phyloP scores from a whole-genome alignment of 73 alveolate species.

The Stentor roeselii region DNA sequence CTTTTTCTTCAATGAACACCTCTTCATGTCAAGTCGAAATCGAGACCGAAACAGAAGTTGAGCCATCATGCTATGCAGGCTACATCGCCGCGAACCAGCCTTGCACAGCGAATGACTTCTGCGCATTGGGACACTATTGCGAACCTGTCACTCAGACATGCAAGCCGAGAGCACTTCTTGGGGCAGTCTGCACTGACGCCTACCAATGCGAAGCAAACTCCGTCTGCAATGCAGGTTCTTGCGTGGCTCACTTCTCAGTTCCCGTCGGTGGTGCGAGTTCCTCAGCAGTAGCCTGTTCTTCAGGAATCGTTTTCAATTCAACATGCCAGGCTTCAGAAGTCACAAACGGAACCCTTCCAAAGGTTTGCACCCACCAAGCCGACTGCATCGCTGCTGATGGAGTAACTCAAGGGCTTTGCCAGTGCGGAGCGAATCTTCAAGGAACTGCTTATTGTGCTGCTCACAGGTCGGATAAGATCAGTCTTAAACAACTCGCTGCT shows the following conservation, averaged over 20 bases:
- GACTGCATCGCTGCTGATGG: not conserved
- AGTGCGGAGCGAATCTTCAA: not conserved
- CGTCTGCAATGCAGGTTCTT: not conserved
- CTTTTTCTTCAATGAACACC: not conserved
- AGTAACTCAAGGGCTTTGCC: not conserved
- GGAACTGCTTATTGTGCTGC: constrained; percentile 3
- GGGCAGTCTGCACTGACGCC: not conserved
- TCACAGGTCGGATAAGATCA: not conserved
- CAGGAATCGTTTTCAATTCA: not conserved
- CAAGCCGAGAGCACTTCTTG: not conserved
- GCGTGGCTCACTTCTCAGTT: not conserved
- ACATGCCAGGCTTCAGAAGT: not conserved
- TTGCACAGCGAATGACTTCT: not conserved
- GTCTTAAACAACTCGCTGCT: not conserved
- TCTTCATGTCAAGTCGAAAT: not conserved
- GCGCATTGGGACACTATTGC: not conserved
- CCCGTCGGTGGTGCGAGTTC: not conserved
- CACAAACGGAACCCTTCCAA: not conserved
- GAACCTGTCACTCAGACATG: not conserved
- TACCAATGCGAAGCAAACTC: not conserved
- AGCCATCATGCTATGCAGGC: not conserved
- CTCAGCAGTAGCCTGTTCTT: not conserved
- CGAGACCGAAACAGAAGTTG: not conserved
- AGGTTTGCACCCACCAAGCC: not conserved
- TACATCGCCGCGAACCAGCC: not conserved